Evolutionary conservation across 2,329 filamentous ascomycete species (phyloP).

Genomic region (Macrophomina tecta): DNA sequence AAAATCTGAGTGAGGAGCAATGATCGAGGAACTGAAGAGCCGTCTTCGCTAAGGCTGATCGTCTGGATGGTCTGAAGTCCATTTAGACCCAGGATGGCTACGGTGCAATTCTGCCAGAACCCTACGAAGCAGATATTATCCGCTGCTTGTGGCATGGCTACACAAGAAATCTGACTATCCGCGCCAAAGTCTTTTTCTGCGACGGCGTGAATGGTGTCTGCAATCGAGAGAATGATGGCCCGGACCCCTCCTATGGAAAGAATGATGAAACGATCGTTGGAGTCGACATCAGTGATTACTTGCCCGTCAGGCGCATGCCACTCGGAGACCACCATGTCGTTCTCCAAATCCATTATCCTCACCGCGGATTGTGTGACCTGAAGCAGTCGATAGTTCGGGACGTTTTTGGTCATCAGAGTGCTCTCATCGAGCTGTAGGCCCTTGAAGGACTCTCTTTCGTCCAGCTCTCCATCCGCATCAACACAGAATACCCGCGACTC

Average conservation of each 20-base stretch:
- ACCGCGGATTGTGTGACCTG: constrained; percentile 75
- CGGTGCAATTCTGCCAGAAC: constrained; percentile 83
- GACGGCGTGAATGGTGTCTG: constrained; percentile 62
- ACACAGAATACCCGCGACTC: constrained; percentile 87
- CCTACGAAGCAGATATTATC: constrained; percentile 76
- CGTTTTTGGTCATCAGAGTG: constrained; percentile 73
- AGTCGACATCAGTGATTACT: constrained; percentile 78
- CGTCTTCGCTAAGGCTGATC: constrained; percentile 60
- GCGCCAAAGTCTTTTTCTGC: constrained; percentile 66
- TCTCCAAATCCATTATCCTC: constrained; percentile 66
- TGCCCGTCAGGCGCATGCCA: constrained; percentile 62
- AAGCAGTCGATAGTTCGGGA: constrained; percentile 68
- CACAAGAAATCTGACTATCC: constrained; percentile 81
- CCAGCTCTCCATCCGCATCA: constrained; percentile 74
- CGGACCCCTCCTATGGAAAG: constrained; percentile 78
- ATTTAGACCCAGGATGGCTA: constrained; percentile 74
- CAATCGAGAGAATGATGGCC: constrained; percentile 71
- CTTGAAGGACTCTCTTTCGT: constrained; percentile 80
- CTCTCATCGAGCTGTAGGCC: constrained; percentile 72
- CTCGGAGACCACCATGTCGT: constrained; percentile 57
- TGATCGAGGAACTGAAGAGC: constrained; percentile 75
- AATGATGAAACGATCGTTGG: constrained; percentile 72
- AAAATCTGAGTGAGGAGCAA: constrained; percentile 81
- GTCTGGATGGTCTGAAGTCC: constrained; percentile 70
- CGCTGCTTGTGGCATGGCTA: constrained; percentile 72